Evolutionary conservation across 192 early-diverging fungal genomes (phyloP).

Genomic region (Backusella circina): DNA sequence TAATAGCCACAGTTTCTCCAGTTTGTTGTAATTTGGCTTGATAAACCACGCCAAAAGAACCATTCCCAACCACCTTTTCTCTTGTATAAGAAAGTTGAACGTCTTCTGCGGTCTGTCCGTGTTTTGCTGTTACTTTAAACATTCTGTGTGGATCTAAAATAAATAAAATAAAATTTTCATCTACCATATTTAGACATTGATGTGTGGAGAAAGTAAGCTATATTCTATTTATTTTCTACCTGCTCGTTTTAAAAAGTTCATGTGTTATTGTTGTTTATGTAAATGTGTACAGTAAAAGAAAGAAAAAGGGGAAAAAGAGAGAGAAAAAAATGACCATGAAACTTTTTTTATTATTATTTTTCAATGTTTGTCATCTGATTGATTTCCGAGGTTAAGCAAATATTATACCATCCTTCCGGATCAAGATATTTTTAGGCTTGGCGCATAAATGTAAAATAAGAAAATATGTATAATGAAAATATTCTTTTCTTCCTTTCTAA

Average conservation of each 20-base stretch:
- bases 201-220: background rate
- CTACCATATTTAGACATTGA: background rate
- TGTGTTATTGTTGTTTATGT: background rate
- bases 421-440: background rate
- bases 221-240: background rate
- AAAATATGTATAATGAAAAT: background rate
- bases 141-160: constrained; percentile 23
- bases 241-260: background rate
- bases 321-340: background rate
- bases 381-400: background rate
- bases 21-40: constrained; percentile 85
- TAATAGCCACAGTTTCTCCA: constrained; percentile 83
- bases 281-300: background rate
- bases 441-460: background rate
- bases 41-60: constrained; percentile 96
- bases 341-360: background rate
- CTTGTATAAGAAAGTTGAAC: constrained; percentile 85
- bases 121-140: constrained; percentile 73
- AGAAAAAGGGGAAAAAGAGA: background rate
- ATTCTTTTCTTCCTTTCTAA: background rate
- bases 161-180: background rate
- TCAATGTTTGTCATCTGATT: background rate
- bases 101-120: constrained; percentile 80
- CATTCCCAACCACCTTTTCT: constrained; percentile 91
- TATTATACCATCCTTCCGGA: background rate